Evolutionary conservation across 192 early-diverging fungal genomes (phyloP).

Genomic region (Backusella australiensis): DNA sequence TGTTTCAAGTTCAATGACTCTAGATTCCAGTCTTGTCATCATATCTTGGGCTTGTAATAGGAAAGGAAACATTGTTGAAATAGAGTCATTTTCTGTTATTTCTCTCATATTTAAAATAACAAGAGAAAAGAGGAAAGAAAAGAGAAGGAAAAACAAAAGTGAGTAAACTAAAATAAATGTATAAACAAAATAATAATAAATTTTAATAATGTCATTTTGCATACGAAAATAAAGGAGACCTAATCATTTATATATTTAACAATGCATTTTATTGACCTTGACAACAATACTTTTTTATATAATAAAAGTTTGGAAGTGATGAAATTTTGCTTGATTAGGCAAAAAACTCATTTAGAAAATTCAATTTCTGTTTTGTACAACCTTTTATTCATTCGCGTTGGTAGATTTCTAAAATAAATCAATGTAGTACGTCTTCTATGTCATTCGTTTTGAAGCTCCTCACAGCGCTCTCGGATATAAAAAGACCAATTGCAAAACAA

Average conservation of each 20-base stretch:
- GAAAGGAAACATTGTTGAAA: too few relatives aligned
- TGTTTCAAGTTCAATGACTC: not conserved
- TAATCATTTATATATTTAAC: too few relatives aligned
- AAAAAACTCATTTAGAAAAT: not conserved
- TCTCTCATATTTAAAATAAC: too few relatives aligned
- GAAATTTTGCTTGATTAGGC: not conserved
- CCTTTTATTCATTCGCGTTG: not conserved
- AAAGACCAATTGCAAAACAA: not conserved
- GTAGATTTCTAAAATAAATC: not conserved
- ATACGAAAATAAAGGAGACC: too few relatives aligned
- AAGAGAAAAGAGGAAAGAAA: too few relatives aligned
- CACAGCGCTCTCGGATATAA: not conserved
- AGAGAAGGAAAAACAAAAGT: too few relatives aligned
- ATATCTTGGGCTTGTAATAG: not conserved
- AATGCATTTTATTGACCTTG: too few relatives aligned
- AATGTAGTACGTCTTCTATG: not conserved
- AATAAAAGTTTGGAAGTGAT: not conserved
- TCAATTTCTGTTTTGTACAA: not conserved
- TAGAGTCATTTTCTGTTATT: too few relatives aligned
- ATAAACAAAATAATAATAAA: too few relatives aligned
- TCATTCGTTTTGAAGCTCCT: conserved; percentile 2
- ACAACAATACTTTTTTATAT: too few relatives aligned
- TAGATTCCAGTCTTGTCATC: not conserved
- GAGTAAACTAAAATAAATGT: too few relatives aligned
- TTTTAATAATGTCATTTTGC: too few relatives aligned